Percentiles rank a stretch among this genome's conserved stretches.
These are phyloP conservation scores for Gaultheria prostrata DNA, from an alignment of 148 eudicot genomes.

Conservation along the genomic window DNA sequence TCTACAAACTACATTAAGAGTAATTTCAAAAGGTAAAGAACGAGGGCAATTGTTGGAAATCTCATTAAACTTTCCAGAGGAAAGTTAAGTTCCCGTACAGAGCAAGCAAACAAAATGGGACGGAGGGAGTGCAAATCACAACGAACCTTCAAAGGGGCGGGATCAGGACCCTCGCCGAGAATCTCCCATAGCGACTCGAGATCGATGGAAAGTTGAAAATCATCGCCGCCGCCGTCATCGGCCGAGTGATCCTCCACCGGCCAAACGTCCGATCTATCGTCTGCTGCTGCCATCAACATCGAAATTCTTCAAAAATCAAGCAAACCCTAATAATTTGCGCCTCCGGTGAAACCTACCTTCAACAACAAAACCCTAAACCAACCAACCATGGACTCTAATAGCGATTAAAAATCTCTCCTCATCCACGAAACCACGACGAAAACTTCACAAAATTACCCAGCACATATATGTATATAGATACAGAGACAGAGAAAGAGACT, in stretches of 20 bases:
- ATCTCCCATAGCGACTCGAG: constrained; percentile 32
- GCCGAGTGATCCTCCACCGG: constrained; percentile 4
- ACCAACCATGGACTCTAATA: background rate
- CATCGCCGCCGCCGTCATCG: background rate
- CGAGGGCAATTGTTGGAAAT: too few species aligned
- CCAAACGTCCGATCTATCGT: constrained; percentile 13
- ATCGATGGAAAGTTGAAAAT: constrained; percentile 29
- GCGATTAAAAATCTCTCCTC: background rate
- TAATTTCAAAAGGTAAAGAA: too few species aligned
- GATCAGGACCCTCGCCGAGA: constrained; percentile 22
- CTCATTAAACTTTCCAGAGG: too few species aligned
- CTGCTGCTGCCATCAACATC: constrained; percentile 30
- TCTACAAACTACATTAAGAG: too few species aligned
- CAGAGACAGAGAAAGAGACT: background rate
- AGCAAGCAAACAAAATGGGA: too few species aligned
- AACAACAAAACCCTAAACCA: background rate
- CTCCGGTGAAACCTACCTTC: background rate
- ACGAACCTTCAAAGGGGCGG: constrained; percentile 31
- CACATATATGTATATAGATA: background rate
- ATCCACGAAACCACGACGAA: background rate
- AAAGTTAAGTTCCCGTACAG: too few species aligned
- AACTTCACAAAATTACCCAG: background rate
- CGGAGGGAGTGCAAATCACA: background rate
- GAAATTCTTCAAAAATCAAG: constrained; percentile 6
- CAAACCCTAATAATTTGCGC: background rate